A percentile compares a stretch with the other conserved stretches of the same genome.
These are phyloP conservation scores for Fusarium nisikadoi DNA, from an alignment of 2,329 filamentous ascomycete species.

Conservation along the genomic window DNA sequence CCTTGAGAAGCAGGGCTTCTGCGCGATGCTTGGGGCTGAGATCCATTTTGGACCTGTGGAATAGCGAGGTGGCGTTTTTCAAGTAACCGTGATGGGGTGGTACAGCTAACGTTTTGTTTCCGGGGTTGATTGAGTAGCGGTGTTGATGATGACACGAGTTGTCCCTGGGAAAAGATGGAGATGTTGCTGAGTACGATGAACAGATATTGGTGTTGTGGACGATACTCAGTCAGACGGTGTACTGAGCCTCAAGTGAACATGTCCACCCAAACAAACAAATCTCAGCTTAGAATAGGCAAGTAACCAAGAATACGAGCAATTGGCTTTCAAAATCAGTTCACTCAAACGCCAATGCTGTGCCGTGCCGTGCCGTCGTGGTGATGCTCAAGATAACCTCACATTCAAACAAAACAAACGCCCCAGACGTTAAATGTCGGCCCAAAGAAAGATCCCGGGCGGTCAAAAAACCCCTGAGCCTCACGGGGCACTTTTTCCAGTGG, in stretches of 20 bases:
- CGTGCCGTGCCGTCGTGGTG: background rate
- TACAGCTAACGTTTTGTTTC: slow-evolving; percentile 32
- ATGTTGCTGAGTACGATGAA: background rate
- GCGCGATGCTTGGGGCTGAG: slow-evolving; percentile 43
- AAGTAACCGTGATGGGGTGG: slow-evolving; percentile 36
- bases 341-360: background rate
- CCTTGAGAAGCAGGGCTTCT: slow-evolving; percentile 49
- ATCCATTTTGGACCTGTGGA: slow-evolving; percentile 46
- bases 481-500: slow-evolving; percentile 20
- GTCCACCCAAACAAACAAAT: background rate
- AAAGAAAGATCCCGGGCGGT: slow-evolving; percentile 43
- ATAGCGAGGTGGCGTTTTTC: slow-evolving; percentile 50
- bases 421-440: slow-evolving; percentile 28
- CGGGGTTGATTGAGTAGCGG: background rate
- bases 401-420: slow-evolving; percentile 32
- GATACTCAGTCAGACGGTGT: slow-evolving; percentile 5
- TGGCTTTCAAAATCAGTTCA: background rate
- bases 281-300: background rate
- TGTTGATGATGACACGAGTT: slow-evolving; percentile 3
- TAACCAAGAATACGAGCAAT: background rate
- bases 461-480: slow-evolving; percentile 26
- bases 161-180: background rate
- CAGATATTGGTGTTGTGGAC: background rate
- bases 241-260: background rate
- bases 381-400: slow-evolving; percentile 23